These are phyloP conservation scores for Gossypium arboreum DNA, from an alignment of 345 rosid genomes.

Conservation along the genomic window DNA sequence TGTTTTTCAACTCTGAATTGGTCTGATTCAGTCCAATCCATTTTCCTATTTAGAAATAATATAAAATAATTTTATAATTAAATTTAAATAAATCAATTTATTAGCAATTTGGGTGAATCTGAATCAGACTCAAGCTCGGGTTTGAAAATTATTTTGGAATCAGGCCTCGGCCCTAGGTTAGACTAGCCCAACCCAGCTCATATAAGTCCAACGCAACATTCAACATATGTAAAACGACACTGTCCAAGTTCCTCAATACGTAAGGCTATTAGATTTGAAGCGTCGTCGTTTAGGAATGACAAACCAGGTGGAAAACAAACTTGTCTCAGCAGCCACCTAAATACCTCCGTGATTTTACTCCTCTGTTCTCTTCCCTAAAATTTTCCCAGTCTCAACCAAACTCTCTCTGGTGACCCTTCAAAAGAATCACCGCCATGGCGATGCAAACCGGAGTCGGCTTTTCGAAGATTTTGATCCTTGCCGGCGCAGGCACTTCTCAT, in stretches of 20 bases:
- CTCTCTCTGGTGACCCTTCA: not conserved
- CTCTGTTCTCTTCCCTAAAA: not conserved
- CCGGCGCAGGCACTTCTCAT: conserved; percentile 62
- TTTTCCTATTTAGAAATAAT: no score
- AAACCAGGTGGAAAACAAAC: no score
- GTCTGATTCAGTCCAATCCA: no score
- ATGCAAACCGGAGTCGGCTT: conserved; percentile 73
- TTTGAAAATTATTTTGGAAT: no score
- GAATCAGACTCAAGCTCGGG: no score
- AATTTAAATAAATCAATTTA: no score
- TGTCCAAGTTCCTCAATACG: not conserved
- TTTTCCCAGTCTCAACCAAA: not conserved
- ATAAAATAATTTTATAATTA: no score
- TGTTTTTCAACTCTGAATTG: no score
- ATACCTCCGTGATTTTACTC: not conserved
- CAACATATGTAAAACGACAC: not conserved
- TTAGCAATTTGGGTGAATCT: no score
- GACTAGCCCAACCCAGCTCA: no score
- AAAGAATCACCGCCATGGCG: conserved; percentile 44
- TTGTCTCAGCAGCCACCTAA: no score
- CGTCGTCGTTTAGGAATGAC: not conserved
- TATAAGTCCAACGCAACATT: not conserved
- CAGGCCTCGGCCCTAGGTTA: no score
- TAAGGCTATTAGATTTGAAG: not conserved
- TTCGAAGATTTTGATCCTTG: conserved; percentile 63